Evolutionary conservation across 345 rosid species (phyloP), one percentile per base, ranked within the genome.

Genomic region (Brassica incana): DNA sequence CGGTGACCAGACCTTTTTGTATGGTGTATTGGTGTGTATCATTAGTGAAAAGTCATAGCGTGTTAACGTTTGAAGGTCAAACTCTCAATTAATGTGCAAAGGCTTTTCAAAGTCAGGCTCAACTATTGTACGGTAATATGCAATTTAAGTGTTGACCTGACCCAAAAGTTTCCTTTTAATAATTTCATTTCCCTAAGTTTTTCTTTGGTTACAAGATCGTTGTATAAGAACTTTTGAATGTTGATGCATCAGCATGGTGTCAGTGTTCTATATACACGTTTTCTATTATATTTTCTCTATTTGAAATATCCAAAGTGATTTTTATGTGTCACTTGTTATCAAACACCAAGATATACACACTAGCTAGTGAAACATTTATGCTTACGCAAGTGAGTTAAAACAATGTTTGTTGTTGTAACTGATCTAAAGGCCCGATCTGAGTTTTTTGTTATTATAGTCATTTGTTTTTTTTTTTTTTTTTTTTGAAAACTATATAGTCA

Each of bases 131-230:
- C 69, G 74, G 40, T 73, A 67, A 78, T 67, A 59, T 66, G 77
- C 73, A 73, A 66, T 67, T 78, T 14, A 8, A 66, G 15, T 0
- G 23, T 45, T 73, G 58, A 79, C 82, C 73, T 79, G 58, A 79
- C 82, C 73, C 1, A 67, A 30, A n/a, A 40, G 2, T 7, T 71
- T 54, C 58, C 58, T n/a, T 50, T 23, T 16, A 15, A 16, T 14
- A 2, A 2, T 54, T n/a, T 54, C 6, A 23, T n/a, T 2, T 77
- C 80, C 71, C 54, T 23, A 29, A 48, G 62, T 48, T 43, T 23
- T 8, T 59, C 3, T 20, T 23, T 6, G 27, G 56, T 77, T 43
- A 63, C 30, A 30, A 50, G 70, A 15, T 62, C 52, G 18, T 61
- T 69, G 62, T 9, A 16, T 15, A 15, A 8, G 18, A 60, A 59